Percentiles rank a stretch among this genome's conserved stretches.
Evolutionary conservation across 2,329 filamentous ascomycete genomes (phyloP).

Genomic region (Gremmenia infestans): DNA sequence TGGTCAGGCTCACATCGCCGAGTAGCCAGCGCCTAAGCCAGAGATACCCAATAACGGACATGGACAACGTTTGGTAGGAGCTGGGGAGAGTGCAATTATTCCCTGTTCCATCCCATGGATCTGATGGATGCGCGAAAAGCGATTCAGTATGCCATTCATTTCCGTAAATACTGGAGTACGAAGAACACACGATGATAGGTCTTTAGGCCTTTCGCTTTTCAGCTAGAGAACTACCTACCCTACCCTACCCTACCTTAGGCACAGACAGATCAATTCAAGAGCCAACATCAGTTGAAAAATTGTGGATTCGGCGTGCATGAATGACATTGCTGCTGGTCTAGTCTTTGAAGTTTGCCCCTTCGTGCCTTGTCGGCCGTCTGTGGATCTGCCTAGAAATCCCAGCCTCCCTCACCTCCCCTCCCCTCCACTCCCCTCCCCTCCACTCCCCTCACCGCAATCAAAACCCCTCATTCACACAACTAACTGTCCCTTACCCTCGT

Average conservation of each 20-base stretch:
- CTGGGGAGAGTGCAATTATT: no score
- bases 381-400: neutral
- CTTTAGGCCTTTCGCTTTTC: neutral
- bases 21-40: neutral
- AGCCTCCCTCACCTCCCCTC: neutral
- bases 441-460: slow-evolving; percentile 4
- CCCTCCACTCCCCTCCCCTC: neutral
- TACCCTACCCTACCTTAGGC: neutral
- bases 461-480: neutral
- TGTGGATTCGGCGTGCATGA: neutral
- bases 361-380: no score
- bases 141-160: no score
- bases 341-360: no score
- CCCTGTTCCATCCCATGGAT: no score
- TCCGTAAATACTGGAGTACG: neutral
- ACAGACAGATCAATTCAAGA: neutral
- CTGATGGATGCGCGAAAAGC: no score
- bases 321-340: neutral
- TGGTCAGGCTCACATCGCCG: slow-evolving; percentile 2
- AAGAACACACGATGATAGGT: neutral
- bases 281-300: neutral
- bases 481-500: neutral
- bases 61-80: no score
- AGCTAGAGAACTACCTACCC: neutral
- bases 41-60: neutral